Conservation (phyloP, 371 early-diverging fungal species). For the Blastocladiella emersonii region DNA sequence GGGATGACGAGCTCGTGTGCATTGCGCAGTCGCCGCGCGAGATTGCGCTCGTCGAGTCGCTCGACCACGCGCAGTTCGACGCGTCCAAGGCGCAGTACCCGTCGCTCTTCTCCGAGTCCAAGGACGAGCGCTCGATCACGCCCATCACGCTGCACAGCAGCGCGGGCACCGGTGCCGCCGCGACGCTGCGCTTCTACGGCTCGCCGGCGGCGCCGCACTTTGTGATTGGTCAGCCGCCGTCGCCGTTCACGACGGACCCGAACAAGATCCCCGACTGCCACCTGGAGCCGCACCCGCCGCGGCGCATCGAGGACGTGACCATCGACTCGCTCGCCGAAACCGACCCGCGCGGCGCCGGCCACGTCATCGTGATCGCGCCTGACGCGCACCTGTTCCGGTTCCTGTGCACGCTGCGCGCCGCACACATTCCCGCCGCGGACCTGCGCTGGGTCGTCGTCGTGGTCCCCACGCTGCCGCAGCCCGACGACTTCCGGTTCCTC, state of each 20-base stretch:
- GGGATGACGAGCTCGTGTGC: conserved; percentile 38
- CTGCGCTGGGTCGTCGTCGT: background rate
- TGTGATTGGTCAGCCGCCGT: background rate
- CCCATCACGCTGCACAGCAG: too few species aligned
- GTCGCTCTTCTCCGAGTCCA: background rate
- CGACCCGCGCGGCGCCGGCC: background rate
- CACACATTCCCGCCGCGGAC: background rate
- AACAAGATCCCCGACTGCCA: background rate
- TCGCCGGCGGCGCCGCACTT: background rate
- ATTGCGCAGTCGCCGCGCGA: conserved; percentile 50
- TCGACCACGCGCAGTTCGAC: background rate
- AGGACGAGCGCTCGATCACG: too few species aligned
- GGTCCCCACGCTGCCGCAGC: background rate
- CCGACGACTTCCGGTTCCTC: background rate
- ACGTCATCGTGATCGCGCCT: background rate
- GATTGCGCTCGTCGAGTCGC: conserved; percentile 22
- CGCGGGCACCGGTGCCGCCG: too few species aligned
- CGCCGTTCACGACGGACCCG: background rate
- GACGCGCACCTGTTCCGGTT: background rate
- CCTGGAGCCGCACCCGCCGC: background rate
- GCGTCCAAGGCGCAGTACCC: background rate
- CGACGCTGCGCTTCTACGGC: too few species aligned
- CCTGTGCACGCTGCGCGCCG: background rate
- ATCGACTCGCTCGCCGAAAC: too few species aligned
- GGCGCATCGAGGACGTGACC: background rate